phyloP scores from a whole-genome alignment of 352 stramenopile species.

The Globisporangium perplexum region DNA sequence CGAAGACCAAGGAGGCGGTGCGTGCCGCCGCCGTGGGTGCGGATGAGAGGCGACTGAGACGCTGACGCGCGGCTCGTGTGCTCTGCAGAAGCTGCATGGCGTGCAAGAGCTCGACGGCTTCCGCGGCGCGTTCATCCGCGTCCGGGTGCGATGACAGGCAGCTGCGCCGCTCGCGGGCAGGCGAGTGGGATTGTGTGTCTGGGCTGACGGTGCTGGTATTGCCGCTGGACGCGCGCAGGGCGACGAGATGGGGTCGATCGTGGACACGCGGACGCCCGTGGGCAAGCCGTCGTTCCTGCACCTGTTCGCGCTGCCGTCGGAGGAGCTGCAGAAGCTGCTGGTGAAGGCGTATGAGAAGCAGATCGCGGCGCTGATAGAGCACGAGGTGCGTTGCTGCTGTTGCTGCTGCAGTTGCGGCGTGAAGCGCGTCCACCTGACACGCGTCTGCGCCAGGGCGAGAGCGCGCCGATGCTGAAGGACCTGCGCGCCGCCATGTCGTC shows the following conservation, averaged over 20 bases:
- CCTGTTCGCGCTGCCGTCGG: slow-evolving; percentile 74
- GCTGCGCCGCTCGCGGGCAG: too few species aligned
- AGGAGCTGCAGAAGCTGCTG: slow-evolving; percentile 65
- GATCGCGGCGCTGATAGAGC: slow-evolving; percentile 68
- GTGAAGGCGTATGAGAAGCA: slow-evolving; percentile 81
- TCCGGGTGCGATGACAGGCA: slow-evolving; percentile 64
- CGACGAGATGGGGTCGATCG: slow-evolving; percentile 80
- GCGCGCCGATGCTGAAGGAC: slow-evolving; percentile 61
- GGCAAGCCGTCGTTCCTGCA: slow-evolving; percentile 82
- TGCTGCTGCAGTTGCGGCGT: background rate
- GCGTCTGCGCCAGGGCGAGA: slow-evolving; percentile 32
- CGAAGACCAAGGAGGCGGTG: slow-evolving; percentile 28
- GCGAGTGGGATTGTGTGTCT: too few species aligned
- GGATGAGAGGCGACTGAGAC: too few species aligned
- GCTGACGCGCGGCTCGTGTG: background rate
- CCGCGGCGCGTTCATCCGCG: slow-evolving; percentile 70
- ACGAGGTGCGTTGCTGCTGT: slow-evolving; percentile 15
- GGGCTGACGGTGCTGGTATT: background rate
- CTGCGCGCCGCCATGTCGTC: slow-evolving; percentile 45
- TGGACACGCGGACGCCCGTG: slow-evolving; percentile 58
- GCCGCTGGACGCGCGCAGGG: slow-evolving; percentile 22
- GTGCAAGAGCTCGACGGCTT: slow-evolving; percentile 83
- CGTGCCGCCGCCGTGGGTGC: too few species aligned
- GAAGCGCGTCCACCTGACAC: background rate
- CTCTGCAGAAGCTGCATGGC: slow-evolving; percentile 48